Evolutionary conservation across 139 green algal species (phyloP), one percentile per base, ranked within the genome.

Genomic region (Closterium sp.): DNA sequence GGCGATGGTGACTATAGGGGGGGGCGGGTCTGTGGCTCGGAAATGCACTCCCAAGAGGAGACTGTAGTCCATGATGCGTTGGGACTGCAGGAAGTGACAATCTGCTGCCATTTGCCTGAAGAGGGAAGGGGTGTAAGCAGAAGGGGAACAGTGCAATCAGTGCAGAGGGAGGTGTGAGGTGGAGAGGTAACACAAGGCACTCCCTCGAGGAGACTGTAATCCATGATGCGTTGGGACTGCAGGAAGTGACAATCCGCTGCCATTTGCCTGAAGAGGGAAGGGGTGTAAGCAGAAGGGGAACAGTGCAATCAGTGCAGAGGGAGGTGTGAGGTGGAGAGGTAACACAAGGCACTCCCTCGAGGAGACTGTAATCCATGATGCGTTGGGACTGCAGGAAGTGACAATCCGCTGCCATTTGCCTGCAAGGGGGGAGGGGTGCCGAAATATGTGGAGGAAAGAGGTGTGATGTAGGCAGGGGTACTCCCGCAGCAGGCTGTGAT

Each of bases 321-420:
- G 42, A 62, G 42, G 7, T 62, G 42, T 62, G 42, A 62, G 7
- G 89, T 89, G 84, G 89, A 42, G 2, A 4, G 22, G 86, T n/a
- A n/a, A 2, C 3, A 3, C 92, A 93, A 38, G 92, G 91, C 27
- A 98, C 93, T 2, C 97, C 97, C 84, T 98, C 92, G 90, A 99
- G 96, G 91, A 99, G 92, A 27, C 93, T 97, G 95, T 99, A 99
- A 95, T 98, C 97, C 97, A 99, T 99, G 70, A 99, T 97, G n/a
- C 95, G 95, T 90, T 96, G 42, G 24, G 91, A 29, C 90, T 96
- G 91, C 90, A 98, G 92, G 24, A 98, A 95, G 1, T 88, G 70
- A 13, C 90, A 92, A 93, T 70, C 45, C 45, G 45, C 45, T 19
- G 45, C 45, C 45, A 87, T 87, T 87, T 87, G 79, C 11, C 2